Evolutionary conservation across 2,329 filamentous ascomycete species (phyloP), one percentile per base, ranked within the genome.

Genomic region (Verticillium nonalfalfae): DNA sequence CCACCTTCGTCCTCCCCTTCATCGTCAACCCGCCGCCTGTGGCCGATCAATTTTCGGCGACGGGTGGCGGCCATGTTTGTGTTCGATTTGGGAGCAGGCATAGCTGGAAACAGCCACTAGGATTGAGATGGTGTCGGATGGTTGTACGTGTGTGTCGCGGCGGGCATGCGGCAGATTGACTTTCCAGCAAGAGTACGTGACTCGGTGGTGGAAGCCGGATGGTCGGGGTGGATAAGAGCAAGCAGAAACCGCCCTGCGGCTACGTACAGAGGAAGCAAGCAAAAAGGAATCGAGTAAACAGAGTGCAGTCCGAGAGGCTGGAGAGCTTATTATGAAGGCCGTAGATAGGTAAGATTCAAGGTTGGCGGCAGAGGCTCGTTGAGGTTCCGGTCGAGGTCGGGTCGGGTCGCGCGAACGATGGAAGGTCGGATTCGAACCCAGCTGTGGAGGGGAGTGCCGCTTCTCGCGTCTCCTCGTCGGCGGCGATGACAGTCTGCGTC

Each of bases 1-100:
- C 79, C 81, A 66, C 78, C 83, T 66, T 90, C 87, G 66, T 90
- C 88, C 68, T 90, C 88, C 67, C 83, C 87, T 72, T 90, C 88
- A 69, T 90, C 87, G 74, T 87, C 86, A 66, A 86, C 81, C 68
- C 87, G 85, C 72, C 88, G 86, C 70, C 88, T 85, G 68, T 85
- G 85, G 72, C 86, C 85, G 74, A 89, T 83, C 68, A 85, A 74
- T 75, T 86, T 88, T 76, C 83, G 87, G 74, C 86, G 84, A 71
- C 85, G 83, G 70, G 82, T 73, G 63, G 73, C 74, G 71, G 77
- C 78, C 81, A 84, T 85, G 59, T 65, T 74, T 15, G 40, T 11
- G 14, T 35, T 21, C 34, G 26, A 11, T n/a, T 35, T 34, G n/a
- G 54, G 7, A 56, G 54, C 26, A 14, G 33, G 33, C 54, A 56